phyloP scores from a whole-genome alignment of 1,139 yeast genomes.

The Candida frijolesensis region DNA sequence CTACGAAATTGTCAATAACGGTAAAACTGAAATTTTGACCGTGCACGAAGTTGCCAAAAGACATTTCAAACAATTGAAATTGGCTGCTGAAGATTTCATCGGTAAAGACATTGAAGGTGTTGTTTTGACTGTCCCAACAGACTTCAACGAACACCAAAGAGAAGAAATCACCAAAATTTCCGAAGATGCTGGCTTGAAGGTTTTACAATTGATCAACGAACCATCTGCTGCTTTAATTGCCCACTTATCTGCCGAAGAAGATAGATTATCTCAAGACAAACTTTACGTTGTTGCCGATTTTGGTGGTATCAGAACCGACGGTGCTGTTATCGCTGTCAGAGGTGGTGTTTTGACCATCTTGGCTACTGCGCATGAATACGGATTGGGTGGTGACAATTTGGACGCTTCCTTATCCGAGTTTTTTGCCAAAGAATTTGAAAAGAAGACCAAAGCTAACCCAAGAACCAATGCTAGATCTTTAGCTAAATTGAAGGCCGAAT shows the following conservation, averaged over 20 bases:
- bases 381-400: conserved; percentile 85
- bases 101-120: conserved; percentile 82
- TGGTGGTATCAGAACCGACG: conserved; percentile 96
- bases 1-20: conserved; percentile 58
- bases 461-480: conserved; percentile 78
- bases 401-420: conserved; percentile 80
- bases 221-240: conserved; percentile 93
- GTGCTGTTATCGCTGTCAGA: conserved; percentile 89
- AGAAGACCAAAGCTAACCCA: conserved; percentile 83
- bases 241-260: conserved; percentile 58
- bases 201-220: conserved; percentile 87
- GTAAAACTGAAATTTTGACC: conserved; percentile 49
- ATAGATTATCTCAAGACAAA: conserved; percentile 66
- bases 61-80: conserved; percentile 79
- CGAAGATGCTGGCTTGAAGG: conserved; percentile 71
- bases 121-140: conserved; percentile 90
- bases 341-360: conserved; percentile 91
- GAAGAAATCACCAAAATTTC: conserved; percentile 64
- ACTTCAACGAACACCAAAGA: conserved; percentile 76
- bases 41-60: conserved; percentile 81
- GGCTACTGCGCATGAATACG: conserved; percentile 81
- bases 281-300: conserved; percentile 92
- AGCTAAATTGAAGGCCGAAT: conserved; percentile 86
- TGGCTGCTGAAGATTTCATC: conserved; percentile 90
- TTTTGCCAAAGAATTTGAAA: conserved; percentile 92